These are phyloP conservation scores for Acorus calamus DNA, from an alignment of 106 monocot species.

Conservation along the genomic window DNA sequence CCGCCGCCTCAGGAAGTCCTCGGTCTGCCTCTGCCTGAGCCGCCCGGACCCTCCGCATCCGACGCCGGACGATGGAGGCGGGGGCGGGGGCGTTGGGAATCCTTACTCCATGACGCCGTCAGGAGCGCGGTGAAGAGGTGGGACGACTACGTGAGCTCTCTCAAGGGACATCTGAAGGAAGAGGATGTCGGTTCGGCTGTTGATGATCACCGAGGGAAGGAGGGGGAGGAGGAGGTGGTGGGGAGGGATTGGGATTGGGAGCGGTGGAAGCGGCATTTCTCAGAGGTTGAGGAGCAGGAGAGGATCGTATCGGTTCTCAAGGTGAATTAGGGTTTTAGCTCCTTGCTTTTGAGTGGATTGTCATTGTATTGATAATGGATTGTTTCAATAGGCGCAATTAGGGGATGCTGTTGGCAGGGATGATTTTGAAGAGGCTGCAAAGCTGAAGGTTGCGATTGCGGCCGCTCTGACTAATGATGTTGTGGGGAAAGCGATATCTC, in stretches of 20 bases:
- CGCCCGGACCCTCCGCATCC: background rate
- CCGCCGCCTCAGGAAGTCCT: background rate
- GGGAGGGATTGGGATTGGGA: conserved; percentile 73
- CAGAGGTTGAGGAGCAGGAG: conserved; percentile 65
- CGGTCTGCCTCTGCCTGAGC: conserved; percentile 19
- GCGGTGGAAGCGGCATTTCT: conserved; percentile 75
- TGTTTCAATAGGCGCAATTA: conserved; percentile 55
- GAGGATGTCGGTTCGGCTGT: background rate
- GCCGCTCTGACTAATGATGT: conserved; percentile 50
- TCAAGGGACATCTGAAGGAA: conserved; percentile 1
- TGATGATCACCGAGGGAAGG: no score
- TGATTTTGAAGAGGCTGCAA: conserved; percentile 69
- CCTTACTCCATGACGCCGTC: conserved; percentile 40
- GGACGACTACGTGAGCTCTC: conserved; percentile 46
- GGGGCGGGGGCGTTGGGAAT: conserved; percentile 36
- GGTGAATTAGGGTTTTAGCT: conserved; percentile 18
- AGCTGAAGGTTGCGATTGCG: conserved; percentile 68
- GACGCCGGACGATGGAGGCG: background rate
- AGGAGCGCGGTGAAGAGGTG: conserved; percentile 51
- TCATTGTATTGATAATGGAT: background rate
- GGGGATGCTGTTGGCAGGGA: conserved; percentile 57
- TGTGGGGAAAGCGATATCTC: conserved; percentile 59
- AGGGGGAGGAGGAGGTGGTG: conserved; percentile 3
- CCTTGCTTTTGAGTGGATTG: no score
- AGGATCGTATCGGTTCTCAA: conserved; percentile 50